These are phyloP conservation scores for Epichloe sylvatica DNA, from an alignment of 2,329 filamentous ascomycete species.

Conservation along the genomic window DNA sequence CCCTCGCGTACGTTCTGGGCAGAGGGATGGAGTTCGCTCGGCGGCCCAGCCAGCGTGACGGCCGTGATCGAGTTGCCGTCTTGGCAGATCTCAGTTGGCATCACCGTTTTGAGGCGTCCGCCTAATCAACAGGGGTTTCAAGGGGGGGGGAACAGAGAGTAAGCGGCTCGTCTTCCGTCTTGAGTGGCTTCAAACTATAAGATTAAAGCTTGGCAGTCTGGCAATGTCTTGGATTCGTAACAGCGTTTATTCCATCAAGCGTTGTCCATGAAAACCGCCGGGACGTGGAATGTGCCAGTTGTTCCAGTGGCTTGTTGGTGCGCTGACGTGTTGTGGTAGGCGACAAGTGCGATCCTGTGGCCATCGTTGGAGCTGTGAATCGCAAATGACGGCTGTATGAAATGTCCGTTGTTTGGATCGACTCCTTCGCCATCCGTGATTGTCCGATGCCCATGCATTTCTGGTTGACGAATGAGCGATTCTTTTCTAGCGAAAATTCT, in stretches of 20 bases:
- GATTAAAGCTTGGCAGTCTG: slow-evolving; percentile 1
- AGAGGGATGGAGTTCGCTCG: too few relatives aligned
- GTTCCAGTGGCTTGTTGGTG: neutral
- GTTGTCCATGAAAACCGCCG: neutral
- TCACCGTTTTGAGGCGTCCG: neutral
- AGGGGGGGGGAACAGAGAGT: neutral
- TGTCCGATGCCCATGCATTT: neutral
- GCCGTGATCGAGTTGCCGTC: neutral
- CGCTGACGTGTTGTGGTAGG: neutral
- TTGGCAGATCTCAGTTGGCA: slow-evolving; percentile 3
- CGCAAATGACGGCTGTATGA: neutral
- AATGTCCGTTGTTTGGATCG: neutral
- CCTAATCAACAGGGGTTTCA: neutral
- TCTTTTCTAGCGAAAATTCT: neutral
- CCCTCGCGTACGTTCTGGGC: neutral
- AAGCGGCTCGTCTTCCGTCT: neutral
- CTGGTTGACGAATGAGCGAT: neutral
- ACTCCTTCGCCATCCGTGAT: neutral
- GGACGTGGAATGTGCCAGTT: neutral
- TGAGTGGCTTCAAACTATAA: neutral
- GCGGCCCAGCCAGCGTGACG: too few relatives aligned
- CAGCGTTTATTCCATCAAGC: neutral
- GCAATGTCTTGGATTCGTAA: slow-evolving; percentile 1
- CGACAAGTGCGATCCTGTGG: too few relatives aligned
- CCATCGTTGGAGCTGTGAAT: too few relatives aligned